Base-by-base conservation (phyloP, 1,284 basidiomycete species). In the Irpex lacteus region DNA sequence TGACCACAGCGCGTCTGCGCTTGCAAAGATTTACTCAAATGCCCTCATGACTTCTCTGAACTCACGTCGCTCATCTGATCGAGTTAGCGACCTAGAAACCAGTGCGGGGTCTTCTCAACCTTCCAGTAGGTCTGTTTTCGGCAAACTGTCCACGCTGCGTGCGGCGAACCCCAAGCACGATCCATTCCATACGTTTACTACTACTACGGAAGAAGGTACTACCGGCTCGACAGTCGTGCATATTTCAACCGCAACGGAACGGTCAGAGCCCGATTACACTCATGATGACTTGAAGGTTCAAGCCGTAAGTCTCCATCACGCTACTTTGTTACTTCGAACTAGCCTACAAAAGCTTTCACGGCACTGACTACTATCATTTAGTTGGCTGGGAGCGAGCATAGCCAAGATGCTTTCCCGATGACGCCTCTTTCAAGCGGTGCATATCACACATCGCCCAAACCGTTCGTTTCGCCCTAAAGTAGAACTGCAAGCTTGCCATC, bases 11-110 rank as follows among this genome's bases (percentile, higher is more conserved):
- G 71, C 71, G 3, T 65, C 74, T 6, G 66, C 71, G 4, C 69
- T 76, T 18, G 71, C 73, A 21, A 77, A 77, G 65, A 65, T 77
- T 13, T 77, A 77, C 64, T 70, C 72, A 15, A 77, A 78, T 65
- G 75, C 72, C 50, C 67, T 78, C 2, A 62, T 78, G 13, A 56
- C 54, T 13, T 56, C 54, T 18, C 57, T 69, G 59, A 69, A 69
- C 61, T 56, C 54, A 5, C 54, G 54, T 11, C 54, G 34, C 54
- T 8, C 54, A 21, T 9, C 11, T 15, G 11, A 13, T 18, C 50
- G 13, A 11, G n/a, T 19, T 8, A 52, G 11, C 50, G 50, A 52
- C 19, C 40, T 11, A 44, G 40, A 44, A 44, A n/a, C 50, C 11
- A 52, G 19, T 19, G 50, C 50, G 7, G 19, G 15, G 7, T 52